A percentile compares a stretch with the other conserved stretches of the same genome.
Conservation (phyloP, 2,329 filamentous ascomycete genomes). For the Fusarium pseudoanthophilum region DNA sequence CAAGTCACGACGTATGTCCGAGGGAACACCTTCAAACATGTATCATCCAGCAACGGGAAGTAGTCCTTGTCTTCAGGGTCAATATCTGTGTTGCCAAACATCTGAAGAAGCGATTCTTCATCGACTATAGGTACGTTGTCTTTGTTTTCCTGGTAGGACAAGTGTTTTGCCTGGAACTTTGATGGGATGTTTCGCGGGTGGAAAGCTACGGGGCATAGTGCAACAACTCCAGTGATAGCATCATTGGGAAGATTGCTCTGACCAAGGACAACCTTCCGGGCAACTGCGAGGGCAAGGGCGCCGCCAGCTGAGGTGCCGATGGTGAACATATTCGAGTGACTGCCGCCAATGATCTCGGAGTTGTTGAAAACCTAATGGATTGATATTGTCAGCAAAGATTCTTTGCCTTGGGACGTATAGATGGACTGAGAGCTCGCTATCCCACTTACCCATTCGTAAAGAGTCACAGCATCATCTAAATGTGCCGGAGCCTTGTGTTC, state of each 20-base stretch:
- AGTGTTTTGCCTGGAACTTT: background rate
- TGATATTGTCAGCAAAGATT: no score
- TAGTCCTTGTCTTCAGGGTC: background rate
- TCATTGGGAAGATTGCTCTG: background rate
- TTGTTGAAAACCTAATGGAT: no score
- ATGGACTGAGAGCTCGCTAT: no score
- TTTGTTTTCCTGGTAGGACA: background rate
- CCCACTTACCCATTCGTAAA: background rate
- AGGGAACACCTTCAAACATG: background rate
- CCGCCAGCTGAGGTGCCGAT: background rate
- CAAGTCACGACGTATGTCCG: background rate
- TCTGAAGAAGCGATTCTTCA: background rate
- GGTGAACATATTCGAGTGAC: background rate
- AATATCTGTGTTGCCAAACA: background rate
- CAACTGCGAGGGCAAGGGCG: background rate
- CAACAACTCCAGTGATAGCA: background rate
- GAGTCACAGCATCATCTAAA: background rate
- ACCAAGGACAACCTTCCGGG: background rate
- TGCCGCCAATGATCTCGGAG: background rate
- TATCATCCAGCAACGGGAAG: background rate
- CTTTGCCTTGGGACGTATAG: no score
- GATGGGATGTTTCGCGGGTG: background rate
- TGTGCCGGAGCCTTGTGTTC: background rate
- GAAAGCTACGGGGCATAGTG: background rate
- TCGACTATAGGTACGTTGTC: background rate